A percentile compares a stretch with the other conserved stretches of the same genome.
These are phyloP conservation scores for Ogataea nonfermentans DNA, from an alignment of 805 yeast genomes.

Conservation along the genomic window DNA sequence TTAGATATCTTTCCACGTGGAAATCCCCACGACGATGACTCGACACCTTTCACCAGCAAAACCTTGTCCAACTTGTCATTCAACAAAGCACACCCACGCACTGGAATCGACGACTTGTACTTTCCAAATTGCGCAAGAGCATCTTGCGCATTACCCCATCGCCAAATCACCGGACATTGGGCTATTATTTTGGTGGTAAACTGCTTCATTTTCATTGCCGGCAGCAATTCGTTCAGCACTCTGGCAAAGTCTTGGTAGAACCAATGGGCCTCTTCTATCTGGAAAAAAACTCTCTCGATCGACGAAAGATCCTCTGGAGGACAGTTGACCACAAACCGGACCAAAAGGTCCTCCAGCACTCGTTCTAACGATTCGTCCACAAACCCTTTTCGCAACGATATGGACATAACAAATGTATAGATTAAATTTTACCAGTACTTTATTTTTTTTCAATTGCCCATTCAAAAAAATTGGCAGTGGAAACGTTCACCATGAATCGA, in stretches of 20 bases:
- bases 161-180: constrained; percentile 74
- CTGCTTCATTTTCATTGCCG: constrained; percentile 70
- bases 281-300: constrained; percentile 81
- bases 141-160: constrained; percentile 79
- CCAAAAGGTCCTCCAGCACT: constrained; percentile 81
- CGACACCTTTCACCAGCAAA: constrained; percentile 80
- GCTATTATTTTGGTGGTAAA: constrained; percentile 69
- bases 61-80: constrained; percentile 68
- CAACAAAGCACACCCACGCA: constrained; percentile 90
- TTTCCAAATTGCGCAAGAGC: constrained; percentile 77
- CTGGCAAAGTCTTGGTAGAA: constrained; percentile 85
- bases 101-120: constrained; percentile 90
- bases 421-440: constrained; percentile 5
- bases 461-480: constrained; percentile 7
- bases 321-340: constrained; percentile 85
- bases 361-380: constrained; percentile 66
- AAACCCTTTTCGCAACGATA: constrained; percentile 41
- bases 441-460: constrained; percentile 6
- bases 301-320: constrained; percentile 89
- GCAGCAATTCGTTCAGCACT: constrained; percentile 69
- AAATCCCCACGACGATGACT: constrained; percentile 82
- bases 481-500: constrained; percentile 11
- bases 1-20: constrained; percentile 97
- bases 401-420: constrained; percentile 30
- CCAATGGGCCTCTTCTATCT: constrained; percentile 98